Percentiles rank a stretch among this genome's conserved stretches.
phyloP scores from a whole-genome alignment of 1,284 basidiomycete genomes.

The Sanghuangporus baumii region DNA sequence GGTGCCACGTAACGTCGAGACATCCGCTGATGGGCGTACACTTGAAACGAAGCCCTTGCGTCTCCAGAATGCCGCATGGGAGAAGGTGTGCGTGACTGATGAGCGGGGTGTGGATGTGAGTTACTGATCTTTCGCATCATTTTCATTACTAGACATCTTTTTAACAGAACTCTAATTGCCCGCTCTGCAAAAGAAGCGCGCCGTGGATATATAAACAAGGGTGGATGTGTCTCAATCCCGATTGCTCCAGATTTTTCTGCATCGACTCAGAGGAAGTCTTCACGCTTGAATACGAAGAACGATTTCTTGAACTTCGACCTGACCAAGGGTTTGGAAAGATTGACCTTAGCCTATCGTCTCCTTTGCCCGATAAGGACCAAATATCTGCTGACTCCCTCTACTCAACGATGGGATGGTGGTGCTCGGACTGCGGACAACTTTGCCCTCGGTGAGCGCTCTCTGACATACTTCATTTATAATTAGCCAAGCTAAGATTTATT shows the following conservation, averaged over 20 bases:
- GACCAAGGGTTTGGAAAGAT: conserved; percentile 21
- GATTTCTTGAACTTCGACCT: conserved; percentile 38
- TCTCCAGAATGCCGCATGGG: too few relatives aligned
- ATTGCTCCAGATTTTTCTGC: conserved; percentile 52
- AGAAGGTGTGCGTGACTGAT: not conserved
- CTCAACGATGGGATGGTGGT: conserved; percentile 67
- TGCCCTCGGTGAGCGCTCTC: conserved; percentile 54
- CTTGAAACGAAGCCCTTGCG: too few relatives aligned
- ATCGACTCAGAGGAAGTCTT: conserved; percentile 21
- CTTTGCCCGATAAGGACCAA: conserved; percentile 24
- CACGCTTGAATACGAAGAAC: conserved; percentile 34
- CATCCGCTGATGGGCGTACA: too few relatives aligned
- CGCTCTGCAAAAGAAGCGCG: conserved; percentile 33
- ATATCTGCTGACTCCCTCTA: conserved; percentile 41
- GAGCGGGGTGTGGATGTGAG: not conserved
- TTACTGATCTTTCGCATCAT: not conserved
- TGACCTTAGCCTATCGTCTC: conserved; percentile 32
- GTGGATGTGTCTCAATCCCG: conserved; percentile 59
- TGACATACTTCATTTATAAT: not conserved
- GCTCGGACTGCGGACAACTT: conserved; percentile 57
- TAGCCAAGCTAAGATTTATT: conserved; percentile 4
- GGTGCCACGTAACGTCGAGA: not conserved
- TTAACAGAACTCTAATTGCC: conserved; percentile 16
- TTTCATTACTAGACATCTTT: not conserved
- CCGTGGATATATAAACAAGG: conserved; percentile 47